A percentile compares a stretch with the other conserved stretches of the same genome.
These are phyloP conservation scores for Scytalidium lignicola DNA, from an alignment of 2,329 filamentous ascomycete species.

Conservation along the genomic window DNA sequence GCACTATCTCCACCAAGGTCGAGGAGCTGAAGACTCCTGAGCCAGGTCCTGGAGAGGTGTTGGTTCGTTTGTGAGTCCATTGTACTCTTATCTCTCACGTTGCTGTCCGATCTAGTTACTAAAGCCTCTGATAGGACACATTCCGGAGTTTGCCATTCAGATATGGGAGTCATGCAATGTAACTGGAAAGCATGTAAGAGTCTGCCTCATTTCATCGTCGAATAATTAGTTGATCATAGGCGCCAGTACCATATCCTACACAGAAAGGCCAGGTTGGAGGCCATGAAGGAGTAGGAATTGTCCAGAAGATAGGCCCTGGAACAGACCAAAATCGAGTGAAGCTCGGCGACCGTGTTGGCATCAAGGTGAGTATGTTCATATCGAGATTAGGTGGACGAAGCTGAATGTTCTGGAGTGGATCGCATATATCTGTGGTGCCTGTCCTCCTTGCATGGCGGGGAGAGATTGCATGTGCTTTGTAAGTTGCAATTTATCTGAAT, in stretches of 20 bases:
- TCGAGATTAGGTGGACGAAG: neutral
- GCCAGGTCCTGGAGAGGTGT: constrained; percentile 56
- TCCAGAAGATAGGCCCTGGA: constrained; percentile 61
- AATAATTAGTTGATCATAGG: constrained; percentile 36
- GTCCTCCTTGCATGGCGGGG: constrained; percentile 47
- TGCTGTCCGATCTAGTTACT: neutral
- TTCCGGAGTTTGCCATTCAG: constrained; percentile 61
- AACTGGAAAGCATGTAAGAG: constrained; percentile 24
- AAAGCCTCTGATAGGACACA: constrained; percentile 41
- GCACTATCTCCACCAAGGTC: constrained; percentile 59
- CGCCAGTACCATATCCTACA: constrained; percentile 52
- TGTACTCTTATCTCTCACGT: neutral
- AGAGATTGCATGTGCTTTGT: constrained; percentile 63
- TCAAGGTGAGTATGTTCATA: constrained; percentile 45
- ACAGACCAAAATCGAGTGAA: constrained; percentile 51
- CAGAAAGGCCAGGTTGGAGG: constrained; percentile 60
- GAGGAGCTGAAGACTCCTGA: constrained; percentile 60
- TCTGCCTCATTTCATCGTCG: constrained; percentile 12
- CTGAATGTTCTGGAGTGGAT: constrained; percentile 40
- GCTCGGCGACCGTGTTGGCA: constrained; percentile 63
- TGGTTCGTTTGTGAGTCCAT: constrained; percentile 50
- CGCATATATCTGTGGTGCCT: constrained; percentile 48
- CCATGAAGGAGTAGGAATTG: constrained; percentile 62
- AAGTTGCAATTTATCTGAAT: constrained; percentile 26
- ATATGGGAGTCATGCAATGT: constrained; percentile 52